These are phyloP conservation scores for Kwoniella botswanensis DNA, from an alignment of 768 basidiomycete genomes.

Conservation along the genomic window DNA sequence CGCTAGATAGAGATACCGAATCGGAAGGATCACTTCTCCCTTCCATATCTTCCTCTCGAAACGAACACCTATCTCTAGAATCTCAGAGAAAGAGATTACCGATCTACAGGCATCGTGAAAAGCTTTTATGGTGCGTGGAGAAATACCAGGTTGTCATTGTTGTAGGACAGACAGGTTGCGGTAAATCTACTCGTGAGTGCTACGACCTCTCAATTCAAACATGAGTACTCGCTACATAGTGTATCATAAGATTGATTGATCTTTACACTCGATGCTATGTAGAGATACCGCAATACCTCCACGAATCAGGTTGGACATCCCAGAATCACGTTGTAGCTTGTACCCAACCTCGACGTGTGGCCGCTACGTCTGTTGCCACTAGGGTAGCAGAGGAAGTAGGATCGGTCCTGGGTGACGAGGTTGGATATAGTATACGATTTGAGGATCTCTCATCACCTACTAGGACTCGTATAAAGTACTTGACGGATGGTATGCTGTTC, in stretches of 20 bases:
- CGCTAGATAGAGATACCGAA: conserved; percentile 80
- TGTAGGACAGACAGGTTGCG: conserved; percentile 89
- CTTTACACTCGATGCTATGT: no score
- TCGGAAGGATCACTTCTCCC: conserved; percentile 73
- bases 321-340: conserved; percentile 85
- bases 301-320: conserved; percentile 89
- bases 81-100: conserved; percentile 81
- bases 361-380: conserved; percentile 89
- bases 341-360: conserved; percentile 89
- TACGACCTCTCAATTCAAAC: background rate
- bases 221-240: no score
- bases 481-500: conserved; percentile 99
- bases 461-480: conserved; percentile 85
- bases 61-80: conserved; percentile 67
- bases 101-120: conserved; percentile 88
- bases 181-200: conserved; percentile 91
- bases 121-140: conserved; percentile 82
- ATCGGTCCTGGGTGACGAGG: conserved; percentile 77
- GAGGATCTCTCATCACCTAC: conserved; percentile 88
- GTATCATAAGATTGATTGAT: no score
- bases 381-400: conserved; percentile 94
- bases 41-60: conserved; percentile 65
- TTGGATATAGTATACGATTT: conserved; percentile 96
- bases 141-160: conserved; percentile 82
- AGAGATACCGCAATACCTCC: conserved; percentile 95